Conservation (phyloP, 2,329 filamentous ascomycete species). For the Exophiala phaeomuriformis region DNA sequence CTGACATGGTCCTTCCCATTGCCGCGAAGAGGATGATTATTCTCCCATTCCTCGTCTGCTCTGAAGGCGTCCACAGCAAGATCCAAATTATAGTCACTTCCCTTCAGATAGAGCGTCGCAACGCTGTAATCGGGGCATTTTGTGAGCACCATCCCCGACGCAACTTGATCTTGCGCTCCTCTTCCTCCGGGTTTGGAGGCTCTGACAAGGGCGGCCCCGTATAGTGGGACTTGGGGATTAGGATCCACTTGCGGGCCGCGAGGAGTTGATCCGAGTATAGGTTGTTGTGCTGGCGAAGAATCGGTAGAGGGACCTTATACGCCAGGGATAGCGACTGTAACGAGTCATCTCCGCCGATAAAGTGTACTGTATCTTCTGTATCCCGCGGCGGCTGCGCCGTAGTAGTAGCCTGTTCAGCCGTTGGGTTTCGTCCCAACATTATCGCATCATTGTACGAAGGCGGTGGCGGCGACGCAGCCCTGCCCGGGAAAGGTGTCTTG, state of each 20-base stretch:
- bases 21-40: constrained; percentile 54
- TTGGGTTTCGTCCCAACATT: neutral
- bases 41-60: constrained; percentile 71
- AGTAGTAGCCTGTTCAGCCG: constrained; percentile 1
- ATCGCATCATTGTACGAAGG: constrained; percentile 15
- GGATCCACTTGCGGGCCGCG: constrained; percentile 58
- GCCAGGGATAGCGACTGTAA: constrained; percentile 61
- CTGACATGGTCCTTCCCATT: constrained; percentile 27
- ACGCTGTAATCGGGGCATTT: constrained; percentile 59
- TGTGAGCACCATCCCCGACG: constrained; percentile 68
- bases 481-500: constrained; percentile 2
- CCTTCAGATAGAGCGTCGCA: constrained; percentile 63
- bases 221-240: constrained; percentile 66
- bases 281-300: constrained; percentile 60
- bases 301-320: constrained; percentile 60
- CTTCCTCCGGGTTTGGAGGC: constrained; percentile 50
- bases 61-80: constrained; percentile 57
- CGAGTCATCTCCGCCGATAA: constrained; percentile 64
- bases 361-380: constrained; percentile 60
- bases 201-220: constrained; percentile 41
- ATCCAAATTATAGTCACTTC: constrained; percentile 59
- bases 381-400: constrained; percentile 1
- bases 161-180: constrained; percentile 64
- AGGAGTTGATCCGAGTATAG: constrained; percentile 66
- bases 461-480: constrained; percentile 11